Conservation (phyloP, 2,329 filamentous ascomycete genomes). For the Chrysoporthe austroafricana region DNA sequence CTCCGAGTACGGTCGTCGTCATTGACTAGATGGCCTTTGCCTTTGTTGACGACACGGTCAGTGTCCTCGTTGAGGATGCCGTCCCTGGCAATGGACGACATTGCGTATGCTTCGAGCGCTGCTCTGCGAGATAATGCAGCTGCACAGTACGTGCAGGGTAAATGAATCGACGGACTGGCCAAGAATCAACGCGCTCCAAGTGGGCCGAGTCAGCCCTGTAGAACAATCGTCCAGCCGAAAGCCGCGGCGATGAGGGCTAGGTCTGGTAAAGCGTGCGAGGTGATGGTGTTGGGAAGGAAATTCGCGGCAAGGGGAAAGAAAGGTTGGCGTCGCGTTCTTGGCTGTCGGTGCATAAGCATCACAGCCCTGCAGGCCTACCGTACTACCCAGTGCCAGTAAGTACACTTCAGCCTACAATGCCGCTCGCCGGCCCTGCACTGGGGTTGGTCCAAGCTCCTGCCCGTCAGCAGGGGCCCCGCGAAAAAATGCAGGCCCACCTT, state of each 20-base stretch:
- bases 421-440: neutral
- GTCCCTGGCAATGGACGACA: conserved; percentile 23
- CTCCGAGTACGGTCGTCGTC: conserved; percentile 35
- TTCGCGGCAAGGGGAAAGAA: conserved; percentile 1
- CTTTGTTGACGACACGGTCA: conserved; percentile 8
- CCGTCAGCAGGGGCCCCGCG: neutral
- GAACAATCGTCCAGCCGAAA: neutral
- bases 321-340: conserved; percentile 17
- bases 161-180: neutral
- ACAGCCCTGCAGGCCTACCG: neutral
- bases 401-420: neutral
- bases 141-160: neutral
- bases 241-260: neutral
- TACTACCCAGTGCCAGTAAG: neutral
- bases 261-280: neutral
- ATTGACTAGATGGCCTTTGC: neutral
- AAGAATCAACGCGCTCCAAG: neutral
- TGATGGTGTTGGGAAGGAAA: conserved; percentile 2
- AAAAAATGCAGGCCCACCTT: conserved; percentile 6
- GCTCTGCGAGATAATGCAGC: neutral
- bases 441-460: conserved; percentile 13
- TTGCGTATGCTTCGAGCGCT: neutral
- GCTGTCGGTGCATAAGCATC: neutral
- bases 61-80: conserved; percentile 15
- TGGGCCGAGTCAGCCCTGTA: neutral